Evolutionary conservation across 2,329 filamentous ascomycete genomes (phyloP).

Genomic region (Blumeriella jaapii): DNA sequence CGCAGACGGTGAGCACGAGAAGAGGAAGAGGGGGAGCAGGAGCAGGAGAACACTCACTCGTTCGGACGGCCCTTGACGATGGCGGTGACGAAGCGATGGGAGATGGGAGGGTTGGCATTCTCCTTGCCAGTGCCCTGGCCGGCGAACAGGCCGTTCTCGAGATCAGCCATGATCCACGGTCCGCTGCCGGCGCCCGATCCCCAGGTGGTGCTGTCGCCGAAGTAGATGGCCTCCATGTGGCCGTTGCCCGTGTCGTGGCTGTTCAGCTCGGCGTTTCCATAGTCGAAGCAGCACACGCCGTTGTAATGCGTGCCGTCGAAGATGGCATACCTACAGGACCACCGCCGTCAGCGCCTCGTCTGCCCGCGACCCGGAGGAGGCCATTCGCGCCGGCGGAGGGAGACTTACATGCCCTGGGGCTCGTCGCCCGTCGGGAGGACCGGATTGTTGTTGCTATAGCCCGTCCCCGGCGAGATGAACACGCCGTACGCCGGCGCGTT

Average conservation of each 20-base stretch:
- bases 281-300: conserved; percentile 34
- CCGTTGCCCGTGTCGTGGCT: conserved; percentile 44
- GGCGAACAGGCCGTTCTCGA: conserved; percentile 56
- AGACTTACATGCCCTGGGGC: conserved; percentile 46
- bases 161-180: conserved; percentile 50
- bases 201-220: conserved; percentile 42
- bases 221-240: conserved; percentile 62
- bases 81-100: conserved; percentile 44
- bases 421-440: conserved; percentile 41
- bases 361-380: no score
- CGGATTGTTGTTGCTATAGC: conserved; percentile 47
- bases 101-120: conserved; percentile 38
- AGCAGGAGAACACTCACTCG: conserved; percentile 1
- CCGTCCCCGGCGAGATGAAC: conserved; percentile 47
- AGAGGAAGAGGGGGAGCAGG: neutral
- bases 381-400: no score
- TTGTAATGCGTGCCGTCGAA: conserved; percentile 51
- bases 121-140: conserved; percentile 37
- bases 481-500: conserved; percentile 53
- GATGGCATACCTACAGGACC: conserved; percentile 48
- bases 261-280: conserved; percentile 36
- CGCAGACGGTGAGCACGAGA: neutral
- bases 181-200: conserved; percentile 39
- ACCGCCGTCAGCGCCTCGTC: no score
- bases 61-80: conserved; percentile 44